Conservation (phyloP, 306 rosid species). For the Abrus precatorius region DNA sequence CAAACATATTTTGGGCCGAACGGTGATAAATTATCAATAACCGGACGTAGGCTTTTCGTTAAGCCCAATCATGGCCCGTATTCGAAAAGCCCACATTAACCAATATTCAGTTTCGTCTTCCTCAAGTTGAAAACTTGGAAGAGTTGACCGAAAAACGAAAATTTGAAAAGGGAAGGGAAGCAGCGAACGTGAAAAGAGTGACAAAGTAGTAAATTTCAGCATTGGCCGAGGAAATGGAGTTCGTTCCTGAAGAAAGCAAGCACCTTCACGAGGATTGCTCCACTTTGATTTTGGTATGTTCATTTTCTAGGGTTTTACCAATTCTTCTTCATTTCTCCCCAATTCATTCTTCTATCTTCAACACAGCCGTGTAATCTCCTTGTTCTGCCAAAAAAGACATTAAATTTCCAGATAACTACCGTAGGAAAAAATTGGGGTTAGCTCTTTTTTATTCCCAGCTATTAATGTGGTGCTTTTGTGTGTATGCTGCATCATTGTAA, state of each 20-base stretch:
- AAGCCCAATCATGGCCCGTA: neutral
- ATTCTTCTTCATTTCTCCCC: neutral
- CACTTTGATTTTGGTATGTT: conserved; percentile 80
- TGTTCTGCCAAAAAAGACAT: neutral
- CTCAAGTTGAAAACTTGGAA: conserved; percentile 14
- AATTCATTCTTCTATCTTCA: neutral
- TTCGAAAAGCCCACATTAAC: conserved; percentile 3
- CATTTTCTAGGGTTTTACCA: conserved; percentile 33
- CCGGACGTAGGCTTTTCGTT: no score
- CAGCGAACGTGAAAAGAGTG: neutral
- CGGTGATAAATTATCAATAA: no score
- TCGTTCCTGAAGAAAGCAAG: conserved; percentile 72
- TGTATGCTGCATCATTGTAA: neutral
- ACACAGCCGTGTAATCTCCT: neutral
- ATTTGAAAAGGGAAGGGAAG: neutral
- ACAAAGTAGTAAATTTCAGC: conserved; percentile 28
- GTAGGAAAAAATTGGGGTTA: conserved; percentile 30
- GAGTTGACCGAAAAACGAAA: neutral
- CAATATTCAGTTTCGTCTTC: conserved; percentile 25
- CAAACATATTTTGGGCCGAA: no score
- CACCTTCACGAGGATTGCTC: conserved; percentile 60
- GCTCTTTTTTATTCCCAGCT: neutral
- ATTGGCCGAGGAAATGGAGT: conserved; percentile 57
- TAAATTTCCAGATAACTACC: conserved; percentile 4
- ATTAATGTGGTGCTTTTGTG: conserved; percentile 9